Base-by-base conservation (phyloP, 306 rosid genomes). In the Glycine latifolia region DNA sequence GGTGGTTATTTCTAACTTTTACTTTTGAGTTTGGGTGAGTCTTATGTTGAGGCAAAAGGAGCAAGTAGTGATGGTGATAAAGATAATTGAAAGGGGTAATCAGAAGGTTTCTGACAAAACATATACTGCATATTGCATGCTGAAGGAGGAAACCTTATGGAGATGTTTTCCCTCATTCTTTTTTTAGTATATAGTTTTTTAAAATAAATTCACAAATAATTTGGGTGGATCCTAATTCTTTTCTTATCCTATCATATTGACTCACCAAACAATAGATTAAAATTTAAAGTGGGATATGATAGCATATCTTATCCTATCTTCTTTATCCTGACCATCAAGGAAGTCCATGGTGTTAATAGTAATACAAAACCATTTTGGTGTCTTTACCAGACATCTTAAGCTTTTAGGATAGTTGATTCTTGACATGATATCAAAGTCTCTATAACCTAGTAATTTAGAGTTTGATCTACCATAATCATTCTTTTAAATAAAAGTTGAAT, bases 11-110 rank as follows among this genome's bases (percentile, higher is more conserved):
- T 70, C 31, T 65, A 15, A 5, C 35, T 67, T 77, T 10, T 52
- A n/a, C 46, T 79, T 49, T 62, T 44, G 56, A 47, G 67, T 73
- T 52, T 60, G 58, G 65, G 39, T 52, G 67, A 52, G 50, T 16
- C 31, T 11, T 46, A 67, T 77, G 72, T 52, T 74, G 26, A 37
- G 56, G 12, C 17, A 44, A 73, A 81, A 65, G 52, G 56, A 3
- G 1, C 54, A 31, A 56, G 79, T 73, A 75, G 74, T 77, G 48
- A 75, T 62, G 20, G 35, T 56, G 39, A 12, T 53, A 48, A 62
- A 46, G 20, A 79, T 82, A 46, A 75, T 71, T 71, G 63, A 6
- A 62, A 81, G 47, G 77, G 48, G 44, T 81, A 17, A 39, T 71
- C 35, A 46, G 48, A 66, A 26, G 41, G 75, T 61, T 71, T 75